Conservation (phyloP, 75 land plant species). For the Ceratopteris richardii region DNA sequence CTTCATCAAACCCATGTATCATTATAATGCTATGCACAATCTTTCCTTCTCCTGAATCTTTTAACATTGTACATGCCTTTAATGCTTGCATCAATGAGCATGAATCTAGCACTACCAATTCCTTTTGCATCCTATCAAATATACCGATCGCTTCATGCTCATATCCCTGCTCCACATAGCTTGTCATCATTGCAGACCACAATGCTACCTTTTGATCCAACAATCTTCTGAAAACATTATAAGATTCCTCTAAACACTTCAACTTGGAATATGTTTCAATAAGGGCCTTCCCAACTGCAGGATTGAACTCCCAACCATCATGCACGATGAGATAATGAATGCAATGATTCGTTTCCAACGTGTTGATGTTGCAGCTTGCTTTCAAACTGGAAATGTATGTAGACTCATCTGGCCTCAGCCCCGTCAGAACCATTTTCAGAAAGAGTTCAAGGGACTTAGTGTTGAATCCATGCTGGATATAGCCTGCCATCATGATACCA, state of each 20-base stretch:
- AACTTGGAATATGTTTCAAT: constrained; percentile 68
- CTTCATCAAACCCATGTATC: constrained; percentile 5
- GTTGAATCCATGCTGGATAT: constrained; percentile 25
- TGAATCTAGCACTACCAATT: background rate
- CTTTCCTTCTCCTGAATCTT: background rate
- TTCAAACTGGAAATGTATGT: constrained; percentile 33
- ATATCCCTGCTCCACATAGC: constrained; percentile 12
- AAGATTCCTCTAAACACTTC: constrained; percentile 43
- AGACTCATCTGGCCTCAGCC: constrained; percentile 38
- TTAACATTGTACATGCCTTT: background rate
- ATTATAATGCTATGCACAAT: background rate
- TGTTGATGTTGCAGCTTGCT: constrained; percentile 43
- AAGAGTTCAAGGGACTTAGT: constrained; percentile 32
- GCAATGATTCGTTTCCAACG: constrained; percentile 40
- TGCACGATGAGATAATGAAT: constrained; percentile 29
- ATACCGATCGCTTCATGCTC: constrained; percentile 2
- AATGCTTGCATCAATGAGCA: background rate
- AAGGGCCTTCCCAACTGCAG: constrained; percentile 44
- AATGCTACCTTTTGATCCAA: constrained; percentile 12
- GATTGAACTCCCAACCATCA: constrained; percentile 26
- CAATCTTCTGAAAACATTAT: constrained; percentile 28
- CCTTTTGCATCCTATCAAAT: constrained; percentile 9
- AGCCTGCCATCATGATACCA: constrained; percentile 12
- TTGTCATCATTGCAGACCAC: constrained; percentile 11
- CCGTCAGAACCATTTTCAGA: constrained; percentile 28